Base-by-base conservation (phyloP, 306 rosid genomes). In the Medicago lupulina region DNA sequence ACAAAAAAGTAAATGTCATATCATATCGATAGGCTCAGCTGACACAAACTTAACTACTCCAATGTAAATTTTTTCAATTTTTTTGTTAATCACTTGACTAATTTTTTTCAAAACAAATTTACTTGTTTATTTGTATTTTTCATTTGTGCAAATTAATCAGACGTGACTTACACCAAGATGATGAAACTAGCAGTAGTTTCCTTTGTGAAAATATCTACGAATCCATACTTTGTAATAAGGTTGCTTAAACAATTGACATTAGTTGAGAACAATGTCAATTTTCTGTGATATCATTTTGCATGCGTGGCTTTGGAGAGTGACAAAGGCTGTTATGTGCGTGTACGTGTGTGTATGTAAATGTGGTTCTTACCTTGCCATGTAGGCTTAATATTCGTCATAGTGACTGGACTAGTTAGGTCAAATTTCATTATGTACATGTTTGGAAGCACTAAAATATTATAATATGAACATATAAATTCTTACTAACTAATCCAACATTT, bases 301-400 rank as follows among this genome's bases (percentile, higher is more conserved):
- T 40, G 41, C 53, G 63, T 67, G 82, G 76, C 50, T 43, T 59
- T 19, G 40, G 44, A 50, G 66, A 9, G 49, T 63, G 74, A 66
- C 60, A 25, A 25, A 18, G 16, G 38, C 7, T 14, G 6, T 19
- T 55, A 57, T 36, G 46, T 63, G 10, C 36, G 40, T 59, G 6
- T 25, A 25, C 40, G 67, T 31, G 5, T 5, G 3, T 61, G 1
- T 61, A 8, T 39, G 31, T 17, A 9, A 7, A 4, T n/a, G 70
- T 13, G 72, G 54, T 69, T 53, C 44, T 21, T 67, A 12, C 12
- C 34, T 14, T 34, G 64, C 43, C 70, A 31, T 25, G 69, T 31
- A 8, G 16, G 8, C 71, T 36, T 47, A 31, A 34, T 59, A 44
- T 58, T 77, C 5, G 11, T 38, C 61, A 44, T 19, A 14, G 7